Base-by-base conservation (phyloP, 192 early-diverging fungal species). In the Obelidium mucronatum region DNA sequence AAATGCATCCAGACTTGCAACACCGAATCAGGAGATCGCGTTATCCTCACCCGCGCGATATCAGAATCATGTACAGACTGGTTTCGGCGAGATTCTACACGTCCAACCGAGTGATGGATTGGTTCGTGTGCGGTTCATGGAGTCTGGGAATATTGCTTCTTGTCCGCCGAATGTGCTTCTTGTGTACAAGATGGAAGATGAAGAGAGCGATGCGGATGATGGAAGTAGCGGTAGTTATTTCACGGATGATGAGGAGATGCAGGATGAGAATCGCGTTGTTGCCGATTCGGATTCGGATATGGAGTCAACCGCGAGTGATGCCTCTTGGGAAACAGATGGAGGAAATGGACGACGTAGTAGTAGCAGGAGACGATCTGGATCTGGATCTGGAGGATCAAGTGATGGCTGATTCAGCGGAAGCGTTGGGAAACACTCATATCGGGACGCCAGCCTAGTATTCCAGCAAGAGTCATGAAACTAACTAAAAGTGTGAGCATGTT, bases 11-110 rank as follows among this genome's bases (percentile, higher is more conserved):
- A 1, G 34, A 31, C 56, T 13, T 76, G 28, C 75, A 76, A 31
- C 48, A 67, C 42, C 61, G 75, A 11, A 34, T 72, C n/a, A 1
- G 75, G 52, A 24, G 64, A 76, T 34, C 31, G 40, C 22, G 75
- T 76, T 5, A 58, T 76, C 28, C 55, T 76, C 2, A 67, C 62
- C 8, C 24, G 34, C 24, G 34, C 60, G 19, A 3, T 39, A 13
- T 36, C n/a, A n/a, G 54, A 26, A 6, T 15, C 71, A 8, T n/a
- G n/a, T 17, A 52, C 33, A 6, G 54, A 80, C 35, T 88, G 86
- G 86, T 68, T 87, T 53, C n/a, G 86, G 85, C 11, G 85, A 88
- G 39, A 81, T 88, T 36, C 63, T 80, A 64, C 61, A 75, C 26
- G 70, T 87, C 0, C 40, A 54, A 11, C 66, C 62, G 13, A 53